phyloP scores from a whole-genome alignment of 805 yeast genomes.

The Ogataea saltuana region DNA sequence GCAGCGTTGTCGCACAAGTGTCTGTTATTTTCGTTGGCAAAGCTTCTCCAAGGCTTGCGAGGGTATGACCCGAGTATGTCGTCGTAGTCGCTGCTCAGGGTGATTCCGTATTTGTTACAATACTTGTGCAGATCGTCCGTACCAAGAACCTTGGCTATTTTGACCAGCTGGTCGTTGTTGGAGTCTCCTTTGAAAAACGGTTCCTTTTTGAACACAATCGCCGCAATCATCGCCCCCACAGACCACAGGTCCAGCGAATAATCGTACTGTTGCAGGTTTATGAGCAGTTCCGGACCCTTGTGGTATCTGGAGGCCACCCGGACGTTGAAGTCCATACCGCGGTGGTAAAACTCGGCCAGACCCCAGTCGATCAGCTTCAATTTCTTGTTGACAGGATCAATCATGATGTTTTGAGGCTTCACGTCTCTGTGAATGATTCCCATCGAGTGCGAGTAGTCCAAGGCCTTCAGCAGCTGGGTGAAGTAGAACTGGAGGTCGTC shows the following conservation, averaged over 20 bases:
- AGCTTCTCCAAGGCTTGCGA: slow-evolving; percentile 66
- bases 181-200: slow-evolving; percentile 93
- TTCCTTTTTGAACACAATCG: slow-evolving; percentile 83
- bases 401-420: slow-evolving; percentile 92
- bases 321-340: slow-evolving; percentile 85
- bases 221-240: slow-evolving; percentile 87
- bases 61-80: slow-evolving; percentile 65
- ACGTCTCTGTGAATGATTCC: slow-evolving; percentile 96
- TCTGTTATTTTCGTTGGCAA: slow-evolving; percentile 55
- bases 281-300: slow-evolving; percentile 88
- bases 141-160: slow-evolving; percentile 85
- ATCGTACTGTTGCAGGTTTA: slow-evolving; percentile 81
- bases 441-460: slow-evolving; percentile 88
- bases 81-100: slow-evolving; percentile 76
- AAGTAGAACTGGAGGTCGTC: slow-evolving; percentile 80
- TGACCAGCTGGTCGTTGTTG: slow-evolving; percentile 88
- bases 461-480: slow-evolving; percentile 75
- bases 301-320: slow-evolving; percentile 90
- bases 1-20: slow-evolving; percentile 52
- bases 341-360: slow-evolving; percentile 88
- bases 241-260: slow-evolving; percentile 91
- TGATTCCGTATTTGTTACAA: slow-evolving; percentile 65
- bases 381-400: slow-evolving; percentile 64
- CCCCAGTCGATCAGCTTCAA: slow-evolving; percentile 93
- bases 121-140: slow-evolving; percentile 72